phyloP scores from a whole-genome alignment of 2,329 filamentous ascomycete species.

The Aspergillus flavus region DNA sequence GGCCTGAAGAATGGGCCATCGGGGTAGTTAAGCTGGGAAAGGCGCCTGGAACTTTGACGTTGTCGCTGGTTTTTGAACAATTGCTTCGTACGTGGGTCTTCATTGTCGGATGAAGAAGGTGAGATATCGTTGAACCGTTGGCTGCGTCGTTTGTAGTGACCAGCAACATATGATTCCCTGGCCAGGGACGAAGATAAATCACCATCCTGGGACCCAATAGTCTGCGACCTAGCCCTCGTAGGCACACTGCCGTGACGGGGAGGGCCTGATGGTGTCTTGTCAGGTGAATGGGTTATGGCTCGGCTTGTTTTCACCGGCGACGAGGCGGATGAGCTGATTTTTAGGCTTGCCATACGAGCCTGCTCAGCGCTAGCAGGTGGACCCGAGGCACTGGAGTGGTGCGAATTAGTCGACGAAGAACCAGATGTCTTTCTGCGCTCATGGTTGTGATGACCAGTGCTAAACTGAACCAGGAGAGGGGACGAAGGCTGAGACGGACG shows the following conservation, averaged over 20 bases:
- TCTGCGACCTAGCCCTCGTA: constrained; percentile 80
- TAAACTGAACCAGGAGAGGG: constrained; percentile 94
- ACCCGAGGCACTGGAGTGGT: constrained; percentile 70
- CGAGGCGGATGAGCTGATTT: constrained; percentile 54
- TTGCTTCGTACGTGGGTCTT: constrained; percentile 88
- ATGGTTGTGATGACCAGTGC: constrained; percentile 71
- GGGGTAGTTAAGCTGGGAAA: constrained; percentile 86
- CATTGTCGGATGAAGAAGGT: constrained; percentile 95
- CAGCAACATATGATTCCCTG: constrained; percentile 62
- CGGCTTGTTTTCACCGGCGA: constrained; percentile 55
- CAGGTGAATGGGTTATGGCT: constrained; percentile 53
- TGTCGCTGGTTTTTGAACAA: constrained; percentile 89
- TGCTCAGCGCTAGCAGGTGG: constrained; percentile 74
- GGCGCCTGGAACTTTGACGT: constrained; percentile 89
- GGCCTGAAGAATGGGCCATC: constrained; percentile 87
- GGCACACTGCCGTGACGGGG: constrained; percentile 63
- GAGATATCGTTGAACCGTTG: constrained; percentile 90
- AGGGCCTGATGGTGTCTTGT: constrained; percentile 63
- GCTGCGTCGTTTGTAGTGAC: constrained; percentile 85
- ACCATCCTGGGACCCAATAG: constrained; percentile 90
- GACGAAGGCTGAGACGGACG: constrained; percentile 82
- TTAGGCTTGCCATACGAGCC: constrained; percentile 60
- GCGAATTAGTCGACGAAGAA: constrained; percentile 80
- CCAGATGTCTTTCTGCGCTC: constrained; percentile 92
- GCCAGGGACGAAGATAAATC: constrained; percentile 69